Conservation (phyloP, 148 eudicot genomes). For the Nyssa sinensis region DNA sequence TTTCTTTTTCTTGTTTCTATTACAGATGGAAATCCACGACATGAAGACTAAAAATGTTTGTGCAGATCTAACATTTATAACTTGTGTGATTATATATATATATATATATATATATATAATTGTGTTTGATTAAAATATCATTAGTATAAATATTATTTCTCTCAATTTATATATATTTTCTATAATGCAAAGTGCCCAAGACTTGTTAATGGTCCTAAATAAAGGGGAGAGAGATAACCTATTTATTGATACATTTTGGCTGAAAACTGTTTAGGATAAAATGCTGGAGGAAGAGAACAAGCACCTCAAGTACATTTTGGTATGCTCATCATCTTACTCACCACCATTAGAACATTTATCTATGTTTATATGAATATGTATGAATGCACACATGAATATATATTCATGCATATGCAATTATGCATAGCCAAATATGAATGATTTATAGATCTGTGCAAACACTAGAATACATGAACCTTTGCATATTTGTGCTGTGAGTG, state of each 20-base stretch:
- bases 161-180: background rate
- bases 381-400: too few species aligned
- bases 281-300: constrained; percentile 56
- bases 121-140: background rate
- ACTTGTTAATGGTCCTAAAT: too few species aligned
- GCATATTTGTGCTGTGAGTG: too few species aligned
- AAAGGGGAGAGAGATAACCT: background rate
- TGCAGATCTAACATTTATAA: background rate
- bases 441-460: too few species aligned
- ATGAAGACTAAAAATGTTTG: constrained; percentile 56
- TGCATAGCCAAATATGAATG: too few species aligned
- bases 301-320: constrained; percentile 48
- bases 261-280: constrained; percentile 27
- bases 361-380: too few species aligned
- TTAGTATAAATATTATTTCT: background rate
- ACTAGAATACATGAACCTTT: too few species aligned
- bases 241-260: background rate
- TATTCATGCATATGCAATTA: too few species aligned
- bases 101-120: background rate
- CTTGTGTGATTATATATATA: background rate
- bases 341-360: too few species aligned
- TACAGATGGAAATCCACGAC: constrained; percentile 53
- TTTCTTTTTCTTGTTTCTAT: background rate
- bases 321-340: constrained; percentile 19
- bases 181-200: background rate